Conservation (phyloP, 1,284 basidiomycete genomes). For the Cutaneotrichosporon arboriforme region DNA sequence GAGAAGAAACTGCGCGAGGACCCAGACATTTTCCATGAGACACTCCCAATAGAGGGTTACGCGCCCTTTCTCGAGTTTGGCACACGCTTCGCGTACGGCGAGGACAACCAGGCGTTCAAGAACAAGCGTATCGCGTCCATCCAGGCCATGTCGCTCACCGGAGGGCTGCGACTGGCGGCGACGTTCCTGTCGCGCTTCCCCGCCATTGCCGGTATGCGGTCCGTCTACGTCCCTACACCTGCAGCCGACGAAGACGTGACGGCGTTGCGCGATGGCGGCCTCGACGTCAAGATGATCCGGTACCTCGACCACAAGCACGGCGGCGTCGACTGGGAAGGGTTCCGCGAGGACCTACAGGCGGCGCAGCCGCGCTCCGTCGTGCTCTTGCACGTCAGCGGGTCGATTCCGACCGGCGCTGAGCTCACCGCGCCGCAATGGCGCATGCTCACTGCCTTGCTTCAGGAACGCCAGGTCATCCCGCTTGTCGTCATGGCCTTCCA, state of each 20-base stretch:
- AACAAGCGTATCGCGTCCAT: constrained; percentile 48
- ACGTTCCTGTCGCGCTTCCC: constrained; percentile 75
- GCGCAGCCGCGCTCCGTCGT: constrained; percentile 68
- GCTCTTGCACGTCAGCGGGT: constrained; percentile 87
- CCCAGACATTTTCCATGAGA: constrained; percentile 27
- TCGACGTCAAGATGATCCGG: constrained; percentile 39
- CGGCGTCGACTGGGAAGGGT: constrained; percentile 73
- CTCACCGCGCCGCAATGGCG: constrained; percentile 86
- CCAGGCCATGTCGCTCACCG: constrained; percentile 92
- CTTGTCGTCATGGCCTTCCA: constrained; percentile 45
- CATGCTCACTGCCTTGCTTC: constrained; percentile 52
- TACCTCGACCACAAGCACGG: constrained; percentile 90
- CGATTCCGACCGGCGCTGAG: constrained; percentile 95
- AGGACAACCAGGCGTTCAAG: constrained; percentile 58
- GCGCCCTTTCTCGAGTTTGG: constrained; percentile 39
- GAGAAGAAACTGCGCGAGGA: constrained; percentile 35
- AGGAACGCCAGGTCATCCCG: constrained; percentile 41
- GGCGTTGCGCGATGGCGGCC: constrained; percentile 37
- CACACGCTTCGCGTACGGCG: constrained; percentile 39
- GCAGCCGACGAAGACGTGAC: constrained; percentile 38
- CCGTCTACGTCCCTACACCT: constrained; percentile 36
- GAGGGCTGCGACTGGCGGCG: constrained; percentile 88
- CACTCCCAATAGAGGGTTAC: constrained; percentile 40
- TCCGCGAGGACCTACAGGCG: constrained; percentile 59
- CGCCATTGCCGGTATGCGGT: constrained; percentile 12